Percentiles rank a stretch among this genome's conserved stretches.
Evolutionary conservation across 208 protist species (phyloP).

Genomic region (Giardia duodenalis): DNA sequence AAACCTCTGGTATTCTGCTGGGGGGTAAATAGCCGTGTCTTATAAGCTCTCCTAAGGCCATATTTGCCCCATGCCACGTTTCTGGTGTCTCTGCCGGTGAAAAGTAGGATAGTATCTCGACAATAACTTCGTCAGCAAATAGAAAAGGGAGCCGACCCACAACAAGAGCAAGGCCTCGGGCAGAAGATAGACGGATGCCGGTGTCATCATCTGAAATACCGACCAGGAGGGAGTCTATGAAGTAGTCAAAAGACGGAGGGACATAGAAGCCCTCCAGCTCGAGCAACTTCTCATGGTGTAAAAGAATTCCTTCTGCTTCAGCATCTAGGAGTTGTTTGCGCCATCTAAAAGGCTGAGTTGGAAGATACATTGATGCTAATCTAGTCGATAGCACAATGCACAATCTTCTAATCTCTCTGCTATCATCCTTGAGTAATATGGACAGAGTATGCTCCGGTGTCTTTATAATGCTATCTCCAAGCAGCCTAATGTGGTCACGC

Average conservation of each 20-base stretch:
- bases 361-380: background rate
- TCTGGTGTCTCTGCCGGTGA: background rate
- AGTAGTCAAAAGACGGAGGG: background rate
- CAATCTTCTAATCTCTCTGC: background rate
- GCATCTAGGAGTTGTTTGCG: background rate
- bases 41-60: background rate
- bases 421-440: background rate
- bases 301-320: background rate
- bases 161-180: background rate
- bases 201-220: background rate
- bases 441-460: background rate
- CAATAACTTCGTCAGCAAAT: constrained; percentile 22
- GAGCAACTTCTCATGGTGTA: background rate
- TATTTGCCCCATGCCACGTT: constrained; percentile 4
- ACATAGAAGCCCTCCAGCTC: constrained; percentile 7
- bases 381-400: background rate
- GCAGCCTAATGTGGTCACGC: background rate
- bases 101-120: background rate
- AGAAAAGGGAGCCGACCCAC: background rate
- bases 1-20: background rate
- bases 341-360: background rate
- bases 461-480: background rate
- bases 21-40: background rate
- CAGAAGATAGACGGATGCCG: background rate
- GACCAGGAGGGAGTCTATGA: background rate